Evolutionary conservation across 305 asterid species (phyloP).

Genomic region (Fraxinus baroniana): DNA sequence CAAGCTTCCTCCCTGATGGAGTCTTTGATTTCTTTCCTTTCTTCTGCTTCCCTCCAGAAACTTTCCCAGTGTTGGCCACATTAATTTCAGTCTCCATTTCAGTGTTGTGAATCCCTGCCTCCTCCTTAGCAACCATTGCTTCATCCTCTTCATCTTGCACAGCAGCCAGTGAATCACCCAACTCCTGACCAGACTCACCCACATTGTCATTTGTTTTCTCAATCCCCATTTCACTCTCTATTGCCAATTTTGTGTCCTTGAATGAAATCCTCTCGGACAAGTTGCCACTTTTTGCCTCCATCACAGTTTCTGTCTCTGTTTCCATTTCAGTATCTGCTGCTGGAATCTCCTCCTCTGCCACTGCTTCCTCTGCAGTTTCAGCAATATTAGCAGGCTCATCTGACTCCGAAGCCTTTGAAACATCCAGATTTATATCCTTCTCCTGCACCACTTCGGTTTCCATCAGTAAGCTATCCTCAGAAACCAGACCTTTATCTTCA

Average conservation of each 20-base stretch:
- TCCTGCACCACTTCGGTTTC: conserved; percentile 27
- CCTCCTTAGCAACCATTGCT: conserved; percentile 57
- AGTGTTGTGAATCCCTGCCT: conserved; percentile 55
- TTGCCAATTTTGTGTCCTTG: conserved; percentile 33
- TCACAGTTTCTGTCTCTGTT: conserved; percentile 33
- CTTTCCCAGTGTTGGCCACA: conserved; percentile 55
- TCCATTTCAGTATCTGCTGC: conserved; percentile 32
- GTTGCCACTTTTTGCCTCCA: conserved; percentile 9
- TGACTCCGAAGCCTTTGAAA: conserved; percentile 24
- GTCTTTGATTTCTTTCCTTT: conserved; percentile 56
- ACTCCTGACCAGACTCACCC: conserved; percentile 49
- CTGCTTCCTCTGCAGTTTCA: conserved; percentile 27
- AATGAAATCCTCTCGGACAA: conserved; percentile 31
- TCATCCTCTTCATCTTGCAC: conserved; percentile 63
- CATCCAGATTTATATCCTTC: conserved; percentile 28
- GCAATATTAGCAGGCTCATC: conserved; percentile 25
- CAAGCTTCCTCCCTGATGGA: conserved; percentile 47
- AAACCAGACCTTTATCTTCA: conserved; percentile 25
- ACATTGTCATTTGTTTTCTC: conserved; percentile 43
- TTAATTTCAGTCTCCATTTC: conserved; percentile 87
- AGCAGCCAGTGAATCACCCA: conserved; percentile 47
- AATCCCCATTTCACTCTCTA: conserved; percentile 33
- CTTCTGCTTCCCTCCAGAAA: conserved; percentile 68
- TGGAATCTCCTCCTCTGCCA: conserved; percentile 29
- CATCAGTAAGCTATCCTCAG: conserved; percentile 25